Base-by-base conservation (phyloP, 768 basidiomycete genomes). In the Cubamyces lactineus region DNA sequence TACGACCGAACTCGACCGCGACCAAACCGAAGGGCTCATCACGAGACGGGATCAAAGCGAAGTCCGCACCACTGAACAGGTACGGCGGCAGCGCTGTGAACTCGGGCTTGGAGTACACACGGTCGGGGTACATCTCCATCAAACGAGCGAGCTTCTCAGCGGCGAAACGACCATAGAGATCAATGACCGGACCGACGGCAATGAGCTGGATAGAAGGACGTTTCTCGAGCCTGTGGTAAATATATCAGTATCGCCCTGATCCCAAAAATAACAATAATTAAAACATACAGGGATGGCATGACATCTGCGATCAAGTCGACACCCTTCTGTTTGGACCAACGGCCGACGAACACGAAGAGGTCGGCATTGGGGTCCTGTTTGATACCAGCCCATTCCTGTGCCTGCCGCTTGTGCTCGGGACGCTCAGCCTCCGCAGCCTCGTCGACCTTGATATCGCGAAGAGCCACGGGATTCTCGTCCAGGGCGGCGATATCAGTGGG, bases 241-340 rank as follows among this genome's bases (percentile, higher is more conserved):
- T 19, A 46, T 23, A 41, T 53, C 7, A 55, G 67, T 26, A 24
- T 34, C 34, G 21, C 62, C n/a, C 62, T 59, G 53, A 45, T 54
- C 66, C 59, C 45, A 42, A 62, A 30, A 38, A 53, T 34, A 45
- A 40, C 1, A 61, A 3, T 3, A 23, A 53, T 39, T 55, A 42
- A 51, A 13, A 83, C 91, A 69, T 71, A 92, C 87, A 97, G 71
- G 3, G 85, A 82, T 23, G 94, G 95, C 91, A 97, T 92, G 64
- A 97, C 88, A 75, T 97, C 95, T 9, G 95, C 95, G 66, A 97
- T 97, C 45, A 97, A 79, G 77, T 97, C 95, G n/a, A 97, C 94
- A 76, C 92, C 95, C 76, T 97, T 97, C 75, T 97, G 95, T 75
- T 96, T 97, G 5, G 95, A 97, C 95, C 95, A 97, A 65, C 95